Evolutionary conservation across 257 asterid species (phyloP).

Genomic region (Penstemon eatonii): DNA sequence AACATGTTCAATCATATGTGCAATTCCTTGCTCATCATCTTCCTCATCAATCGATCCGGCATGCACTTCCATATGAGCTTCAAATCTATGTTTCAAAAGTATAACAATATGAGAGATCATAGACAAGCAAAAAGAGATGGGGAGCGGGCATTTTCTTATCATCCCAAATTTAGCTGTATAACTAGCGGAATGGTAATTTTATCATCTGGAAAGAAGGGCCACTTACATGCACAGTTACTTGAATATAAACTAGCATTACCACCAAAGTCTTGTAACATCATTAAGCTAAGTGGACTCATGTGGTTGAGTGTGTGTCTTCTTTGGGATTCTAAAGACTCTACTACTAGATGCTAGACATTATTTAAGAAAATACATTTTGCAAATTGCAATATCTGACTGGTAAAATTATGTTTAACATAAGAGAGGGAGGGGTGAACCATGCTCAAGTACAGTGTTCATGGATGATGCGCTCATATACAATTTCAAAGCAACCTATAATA

Average conservation of each 20-base stretch:
- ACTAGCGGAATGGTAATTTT: constrained; percentile 15
- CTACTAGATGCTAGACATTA: neutral
- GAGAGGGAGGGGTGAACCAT: neutral
- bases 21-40: constrained; percentile 99
- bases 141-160: neutral
- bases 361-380: too few species aligned
- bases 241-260: constrained; percentile 7
- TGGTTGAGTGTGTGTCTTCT: neutral
- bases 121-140: neutral
- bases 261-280: neutral
- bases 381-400: neutral
- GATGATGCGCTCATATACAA: too few species aligned
- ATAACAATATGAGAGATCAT: constrained; percentile 23
- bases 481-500: neutral
- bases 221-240: constrained; percentile 13
- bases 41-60: constrained; percentile 99
- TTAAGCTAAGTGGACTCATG: neutral
- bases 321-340: constrained; percentile 9
- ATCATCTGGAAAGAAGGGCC: neutral
- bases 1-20: constrained; percentile 99
- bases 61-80: constrained; percentile 99
- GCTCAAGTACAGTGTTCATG: too few species aligned
- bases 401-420: constrained; percentile 14
- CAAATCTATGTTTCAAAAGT: constrained; percentile 62
- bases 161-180: neutral